Evolutionary conservation across 2,329 filamentous ascomycete species (phyloP).

Genomic region (Macrophomina pseudophaseolina): DNA sequence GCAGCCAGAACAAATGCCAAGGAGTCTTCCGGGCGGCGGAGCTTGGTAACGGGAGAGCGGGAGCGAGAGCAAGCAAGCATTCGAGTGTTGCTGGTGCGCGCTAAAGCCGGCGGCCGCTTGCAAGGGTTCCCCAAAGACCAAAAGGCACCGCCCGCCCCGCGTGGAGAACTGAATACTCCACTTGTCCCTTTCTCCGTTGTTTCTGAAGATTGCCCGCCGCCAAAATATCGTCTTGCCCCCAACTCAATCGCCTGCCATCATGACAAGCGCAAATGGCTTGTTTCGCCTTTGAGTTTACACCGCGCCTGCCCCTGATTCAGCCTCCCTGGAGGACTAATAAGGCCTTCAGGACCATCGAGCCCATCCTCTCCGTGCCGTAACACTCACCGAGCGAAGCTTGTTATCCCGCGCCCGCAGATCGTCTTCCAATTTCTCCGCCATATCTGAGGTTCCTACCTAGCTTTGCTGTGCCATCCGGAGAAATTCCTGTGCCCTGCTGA

Average conservation of each 20-base stretch:
- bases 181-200: background rate
- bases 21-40: background rate
- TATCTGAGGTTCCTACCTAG: too few relatives aligned
- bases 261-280: background rate
- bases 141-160: background rate
- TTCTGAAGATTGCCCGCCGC: background rate
- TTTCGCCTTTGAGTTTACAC: background rate
- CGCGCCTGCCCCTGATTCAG: constrained; percentile 1
- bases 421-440: too few relatives aligned
- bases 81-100: background rate
- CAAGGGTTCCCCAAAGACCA: background rate
- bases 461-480: too few relatives aligned
- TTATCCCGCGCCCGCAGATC: background rate
- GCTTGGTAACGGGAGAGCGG: background rate
- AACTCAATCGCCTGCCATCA: background rate
- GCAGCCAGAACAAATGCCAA: constrained; percentile 15
- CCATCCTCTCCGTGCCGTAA: background rate
- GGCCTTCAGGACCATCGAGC: background rate
- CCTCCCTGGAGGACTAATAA: background rate
- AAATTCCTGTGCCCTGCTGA: too few relatives aligned
- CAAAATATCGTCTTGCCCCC: background rate
- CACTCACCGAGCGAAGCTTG: background rate
- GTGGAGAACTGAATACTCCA: background rate
- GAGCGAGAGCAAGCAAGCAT: background rate
- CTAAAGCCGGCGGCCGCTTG: background rate